These are phyloP conservation scores for Cryptosporidium sp. DNA, from an alignment of 169 alveolate genomes.

Conservation along the genomic window DNA sequence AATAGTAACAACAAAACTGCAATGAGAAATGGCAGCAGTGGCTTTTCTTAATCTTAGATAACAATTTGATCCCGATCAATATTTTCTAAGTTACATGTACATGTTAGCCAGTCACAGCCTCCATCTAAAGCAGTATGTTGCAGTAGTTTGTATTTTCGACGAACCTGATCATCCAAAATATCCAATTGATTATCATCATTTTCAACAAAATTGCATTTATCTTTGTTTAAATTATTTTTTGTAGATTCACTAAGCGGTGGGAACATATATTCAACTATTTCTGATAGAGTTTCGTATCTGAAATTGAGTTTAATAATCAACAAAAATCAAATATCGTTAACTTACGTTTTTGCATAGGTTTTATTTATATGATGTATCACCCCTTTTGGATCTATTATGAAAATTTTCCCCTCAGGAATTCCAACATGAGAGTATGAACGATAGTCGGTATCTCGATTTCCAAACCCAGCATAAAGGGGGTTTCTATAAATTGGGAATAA, in stretches of 20 bases:
- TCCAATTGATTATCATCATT: constrained; percentile 70
- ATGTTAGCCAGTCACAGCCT: constrained; percentile 51
- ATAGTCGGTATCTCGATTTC: constrained; percentile 95
- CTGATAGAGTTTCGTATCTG: constrained; percentile 82
- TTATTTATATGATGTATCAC: constrained; percentile 87
- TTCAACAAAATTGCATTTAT: constrained; percentile 11
- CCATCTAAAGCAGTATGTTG: constrained; percentile 46
- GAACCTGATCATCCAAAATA: constrained; percentile 74
- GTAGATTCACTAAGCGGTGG: constrained; percentile 74
- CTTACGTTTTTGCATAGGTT: constrained; percentile 88
- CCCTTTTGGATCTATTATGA: constrained; percentile 91
- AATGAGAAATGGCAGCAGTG: not conserved
- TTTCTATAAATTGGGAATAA: constrained; percentile 91
- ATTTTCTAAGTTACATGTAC: constrained; percentile 26
- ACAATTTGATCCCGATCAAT: constrained; percentile 57
- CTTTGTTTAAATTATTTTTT: constrained; percentile 20
- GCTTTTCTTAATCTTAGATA: not conserved
- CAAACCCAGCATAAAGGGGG: constrained; percentile 98
- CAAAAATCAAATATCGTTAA: not conserved
- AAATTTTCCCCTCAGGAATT: constrained; percentile 91
- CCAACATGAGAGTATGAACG: constrained; percentile 93
- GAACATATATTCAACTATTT: constrained; percentile 82
- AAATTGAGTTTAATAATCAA: not conserved
- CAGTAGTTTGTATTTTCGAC: constrained; percentile 65
- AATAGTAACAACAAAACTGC: constrained; percentile 13